Percentiles rank a stretch among this genome's conserved stretches.
phyloP scores from a whole-genome alignment of 208 protist species.

The Leishmania turanica region DNA sequence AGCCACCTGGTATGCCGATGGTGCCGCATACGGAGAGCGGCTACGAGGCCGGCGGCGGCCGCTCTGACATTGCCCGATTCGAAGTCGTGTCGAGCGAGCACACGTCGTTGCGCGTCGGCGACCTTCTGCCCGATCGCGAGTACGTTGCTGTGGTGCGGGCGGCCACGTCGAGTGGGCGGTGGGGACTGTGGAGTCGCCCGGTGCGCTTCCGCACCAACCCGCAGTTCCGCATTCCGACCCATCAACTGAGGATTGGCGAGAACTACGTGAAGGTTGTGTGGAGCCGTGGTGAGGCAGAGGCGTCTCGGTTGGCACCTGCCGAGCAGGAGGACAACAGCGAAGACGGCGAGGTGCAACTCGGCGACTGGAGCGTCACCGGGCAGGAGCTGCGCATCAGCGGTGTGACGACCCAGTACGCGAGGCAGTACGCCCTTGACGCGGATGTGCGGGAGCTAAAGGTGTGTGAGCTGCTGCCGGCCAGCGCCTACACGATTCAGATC shows the following conservation, averaged over 20 bases:
- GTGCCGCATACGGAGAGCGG: conserved; percentile 55
- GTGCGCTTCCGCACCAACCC: conserved; percentile 88
- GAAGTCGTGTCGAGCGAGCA: conserved; percentile 77
- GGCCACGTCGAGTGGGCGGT: conserved; percentile 75
- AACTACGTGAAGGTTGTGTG: conserved; percentile 92
- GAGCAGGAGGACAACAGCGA: conserved; percentile 4
- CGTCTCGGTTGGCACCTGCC: neutral
- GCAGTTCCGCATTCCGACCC: conserved; percentile 86
- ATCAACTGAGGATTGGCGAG: conserved; percentile 91
- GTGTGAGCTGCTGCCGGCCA: conserved; percentile 78
- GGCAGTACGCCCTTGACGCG: conserved; percentile 81
- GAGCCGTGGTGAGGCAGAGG: conserved; percentile 59
- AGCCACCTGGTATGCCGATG: conserved; percentile 34
- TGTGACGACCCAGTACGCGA: conserved; percentile 76
- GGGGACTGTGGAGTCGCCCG: conserved; percentile 89
- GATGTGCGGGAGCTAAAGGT: conserved; percentile 89
- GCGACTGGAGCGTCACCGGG: conserved; percentile 83
- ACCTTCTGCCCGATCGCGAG: conserved; percentile 83
- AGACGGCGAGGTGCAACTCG: conserved; percentile 54
- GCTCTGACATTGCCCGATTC: conserved; percentile 63
- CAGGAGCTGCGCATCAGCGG: conserved; percentile 91
- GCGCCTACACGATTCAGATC: conserved; percentile 90
- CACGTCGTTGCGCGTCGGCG: conserved; percentile 76
- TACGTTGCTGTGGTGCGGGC: conserved; percentile 90
- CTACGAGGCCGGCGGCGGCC: conserved; percentile 72